A percentile compares a stretch with the other conserved stretches of the same genome.
Evolutionary conservation across 2,329 filamentous ascomycete genomes (phyloP).

Genomic region (Exophiala viscosa): DNA sequence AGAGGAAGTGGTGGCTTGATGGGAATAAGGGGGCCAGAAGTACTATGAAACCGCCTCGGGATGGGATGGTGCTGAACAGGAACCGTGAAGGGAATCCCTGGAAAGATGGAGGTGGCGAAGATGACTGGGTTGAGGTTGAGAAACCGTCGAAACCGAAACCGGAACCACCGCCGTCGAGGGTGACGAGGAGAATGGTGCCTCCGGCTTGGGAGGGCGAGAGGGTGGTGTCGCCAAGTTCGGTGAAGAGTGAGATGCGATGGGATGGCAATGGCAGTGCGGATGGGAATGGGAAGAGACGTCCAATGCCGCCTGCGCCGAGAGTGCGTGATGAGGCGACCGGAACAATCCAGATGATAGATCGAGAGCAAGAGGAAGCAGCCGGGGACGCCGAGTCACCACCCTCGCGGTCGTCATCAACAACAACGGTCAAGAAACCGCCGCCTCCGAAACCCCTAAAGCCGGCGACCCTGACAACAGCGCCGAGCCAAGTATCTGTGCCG

Average conservation of each 20-base stretch:
- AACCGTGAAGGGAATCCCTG: conserved; percentile 79
- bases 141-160: conserved; percentile 29
- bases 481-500: conserved; percentile 15
- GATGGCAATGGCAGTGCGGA: background rate
- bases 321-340: no score
- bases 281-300: background rate
- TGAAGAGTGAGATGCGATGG: background rate
- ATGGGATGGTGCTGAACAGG: conserved; percentile 65
- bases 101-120: conserved; percentile 56
- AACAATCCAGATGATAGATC: no score
- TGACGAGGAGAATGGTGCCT: conserved; percentile 17
- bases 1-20: conserved; percentile 63
- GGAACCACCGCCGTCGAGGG: conserved; percentile 22
- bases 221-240: background rate
- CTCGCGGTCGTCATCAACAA: conserved; percentile 33
- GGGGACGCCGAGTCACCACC: no score
- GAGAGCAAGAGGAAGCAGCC: no score
- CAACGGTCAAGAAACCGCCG: conserved; percentile 40
- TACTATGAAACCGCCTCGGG: conserved; percentile 62
- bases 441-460: conserved; percentile 64
- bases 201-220: conserved; percentile 22
- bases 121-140: conserved; percentile 69
- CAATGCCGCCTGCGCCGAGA: conserved; percentile 5
- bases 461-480: conserved; percentile 35
- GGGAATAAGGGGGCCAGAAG: conserved; percentile 68